Percentiles rank a stretch among this genome's conserved stretches.
Conservation (phyloP, 2,329 filamentous ascomycete genomes). For the Epichloe bromicola region DNA sequence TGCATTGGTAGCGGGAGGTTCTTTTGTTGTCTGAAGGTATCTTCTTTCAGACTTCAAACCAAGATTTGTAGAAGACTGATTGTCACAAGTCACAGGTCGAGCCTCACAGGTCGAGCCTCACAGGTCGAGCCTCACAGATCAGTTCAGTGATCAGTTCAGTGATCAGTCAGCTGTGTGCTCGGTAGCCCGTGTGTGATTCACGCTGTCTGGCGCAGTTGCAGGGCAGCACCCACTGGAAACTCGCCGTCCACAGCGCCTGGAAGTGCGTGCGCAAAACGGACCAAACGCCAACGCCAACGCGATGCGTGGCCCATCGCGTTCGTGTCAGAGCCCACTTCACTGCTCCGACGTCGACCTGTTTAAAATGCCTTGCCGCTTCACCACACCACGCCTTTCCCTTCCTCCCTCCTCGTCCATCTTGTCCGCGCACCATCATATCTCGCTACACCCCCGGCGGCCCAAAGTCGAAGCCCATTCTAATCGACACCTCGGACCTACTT, state of each 20-base stretch:
- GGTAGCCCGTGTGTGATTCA: neutral
- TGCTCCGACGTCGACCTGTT: neutral
- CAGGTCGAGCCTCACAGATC: too few species aligned
- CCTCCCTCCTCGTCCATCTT: neutral
- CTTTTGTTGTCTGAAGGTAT: too few species aligned
- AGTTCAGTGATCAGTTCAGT: too few species aligned
- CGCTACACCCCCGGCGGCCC: neutral
- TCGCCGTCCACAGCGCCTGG: neutral
- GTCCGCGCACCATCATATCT: neutral
- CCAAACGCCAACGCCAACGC: conserved; percentile 8
- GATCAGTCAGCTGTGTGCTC: too few species aligned
- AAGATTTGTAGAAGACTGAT: too few species aligned
- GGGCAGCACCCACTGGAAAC: too few species aligned
- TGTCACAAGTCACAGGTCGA: too few species aligned
- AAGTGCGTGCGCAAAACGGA: neutral
- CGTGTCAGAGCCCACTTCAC: conserved; percentile 8
- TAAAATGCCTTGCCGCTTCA: neutral
- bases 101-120: too few species aligned
- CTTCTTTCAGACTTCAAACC: too few species aligned
- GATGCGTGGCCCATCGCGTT: conserved; percentile 10
- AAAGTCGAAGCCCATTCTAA: neutral
- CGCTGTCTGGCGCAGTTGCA: neutral
- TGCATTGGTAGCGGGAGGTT: too few species aligned
- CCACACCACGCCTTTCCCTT: neutral
- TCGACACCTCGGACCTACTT: neutral